Conservation (phyloP, 805 yeast genomes). For the Ogataea pilisensis region DNA sequence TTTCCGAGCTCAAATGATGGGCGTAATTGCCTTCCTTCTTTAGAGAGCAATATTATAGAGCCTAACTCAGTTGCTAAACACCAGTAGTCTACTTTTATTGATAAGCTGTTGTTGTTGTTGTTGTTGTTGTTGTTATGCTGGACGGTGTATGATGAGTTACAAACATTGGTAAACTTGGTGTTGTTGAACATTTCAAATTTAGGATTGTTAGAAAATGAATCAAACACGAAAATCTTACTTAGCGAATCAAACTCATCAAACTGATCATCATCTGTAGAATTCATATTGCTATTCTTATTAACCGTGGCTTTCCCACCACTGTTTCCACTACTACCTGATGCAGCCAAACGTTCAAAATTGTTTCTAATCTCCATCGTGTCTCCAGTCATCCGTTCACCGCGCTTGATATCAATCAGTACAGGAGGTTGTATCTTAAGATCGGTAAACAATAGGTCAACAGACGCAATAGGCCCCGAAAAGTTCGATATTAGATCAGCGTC, state of each 20-base stretch:
- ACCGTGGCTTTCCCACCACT: background rate
- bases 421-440: slow-evolving; percentile 30
- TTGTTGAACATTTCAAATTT: slow-evolving; percentile 40
- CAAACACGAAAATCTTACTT: slow-evolving; percentile 15
- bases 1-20: slow-evolving; percentile 53
- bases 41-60: slow-evolving; percentile 40
- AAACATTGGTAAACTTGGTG: slow-evolving; percentile 34
- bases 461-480: slow-evolving; percentile 20
- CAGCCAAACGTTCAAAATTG: slow-evolving; percentile 16
- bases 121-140: slow-evolving; percentile 29
- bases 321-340: background rate
- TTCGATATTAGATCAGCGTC: slow-evolving; percentile 30
- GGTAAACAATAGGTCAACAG: slow-evolving; percentile 26
- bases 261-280: slow-evolving; percentile 23
- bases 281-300: slow-evolving; percentile 23
- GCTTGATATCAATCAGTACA: slow-evolving; percentile 23
- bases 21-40: slow-evolving; percentile 41
- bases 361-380: slow-evolving; percentile 26
- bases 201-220: slow-evolving; percentile 11
- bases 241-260: slow-evolving; percentile 29
- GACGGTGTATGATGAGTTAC: slow-evolving; percentile 29
- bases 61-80: slow-evolving; percentile 59
- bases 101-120: background rate
- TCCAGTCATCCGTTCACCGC: slow-evolving; percentile 5
- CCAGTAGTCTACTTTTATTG: slow-evolving; percentile 43